Base-by-base conservation (phyloP, 345 rosid species). In the Citrus medica region DNA sequence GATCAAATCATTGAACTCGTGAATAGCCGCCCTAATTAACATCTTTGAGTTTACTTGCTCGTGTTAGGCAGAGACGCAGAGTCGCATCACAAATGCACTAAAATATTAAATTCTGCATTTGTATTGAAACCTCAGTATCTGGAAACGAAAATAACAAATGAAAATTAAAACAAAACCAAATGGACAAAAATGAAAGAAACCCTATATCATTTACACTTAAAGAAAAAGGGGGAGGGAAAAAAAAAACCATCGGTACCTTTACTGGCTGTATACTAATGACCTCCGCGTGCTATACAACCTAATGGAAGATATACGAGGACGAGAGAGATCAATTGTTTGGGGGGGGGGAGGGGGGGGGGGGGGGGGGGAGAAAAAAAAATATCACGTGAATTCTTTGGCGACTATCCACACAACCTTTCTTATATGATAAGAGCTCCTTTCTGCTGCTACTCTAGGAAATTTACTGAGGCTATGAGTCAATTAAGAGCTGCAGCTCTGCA, bases 171-270 rank as follows among this genome's bases (percentile, higher is more conserved):
- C 10, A 7, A 37, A 10, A 46, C 40, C 16, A 14, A 27, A 22
- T 4, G 33, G 2, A 19, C 9, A 35, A 38, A 48, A 38, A n/a
- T 19, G 6, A 58, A 30, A 27, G 72, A 40, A 17, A 65, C 56
- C 76, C 84, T 53, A 21, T 76, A 67, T 62, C 81, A 79, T 81
- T 69, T 76, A 76, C 80, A 77, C 35, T 46, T 73, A 40, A 53
- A 53, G 4, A 16, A 51, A 14, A 51, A 35, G 37, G 37, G 37
- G 7, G 13, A 1, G 2, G 2, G 1, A 51, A 4, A 63, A 28
- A 14, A 37, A 37, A 67, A 72, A 61, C 24, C 62, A 37, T 69
- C 74, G 59, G 13, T 67, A 77, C 38, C 76, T 79, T 6, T 37
- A 69, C 58, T 62, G 27, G 40, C 75, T 61, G 76, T 73, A 66